Percentiles rank a stretch among this genome's conserved stretches.
phyloP scores from a whole-genome alignment of 495 filamentous ascomycete species.

The Aspergillus leporis region DNA sequence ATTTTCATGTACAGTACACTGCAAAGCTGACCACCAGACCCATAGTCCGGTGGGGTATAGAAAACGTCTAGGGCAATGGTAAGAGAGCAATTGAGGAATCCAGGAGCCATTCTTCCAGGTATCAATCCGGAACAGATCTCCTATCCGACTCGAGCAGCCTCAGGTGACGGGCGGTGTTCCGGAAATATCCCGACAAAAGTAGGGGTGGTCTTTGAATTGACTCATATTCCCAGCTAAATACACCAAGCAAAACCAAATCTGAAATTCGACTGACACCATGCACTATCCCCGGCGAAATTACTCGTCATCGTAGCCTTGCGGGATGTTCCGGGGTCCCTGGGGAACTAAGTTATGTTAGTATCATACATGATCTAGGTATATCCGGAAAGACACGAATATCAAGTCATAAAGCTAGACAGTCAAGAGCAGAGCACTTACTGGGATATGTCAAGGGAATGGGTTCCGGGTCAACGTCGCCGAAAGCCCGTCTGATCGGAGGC shows the following conservation, averaged over 20 bases:
- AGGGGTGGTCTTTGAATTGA: conserved; percentile 3
- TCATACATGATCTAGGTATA: not conserved
- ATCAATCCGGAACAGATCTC: not conserved
- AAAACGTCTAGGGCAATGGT: not conserved
- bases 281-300: conserved; percentile 21
- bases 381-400: not conserved
- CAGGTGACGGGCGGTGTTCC: not conserved
- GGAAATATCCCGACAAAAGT: not conserved
- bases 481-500: conserved; percentile 63
- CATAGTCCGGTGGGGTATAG: conserved; percentile 10
- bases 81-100: not conserved
- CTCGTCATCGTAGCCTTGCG: conserved; percentile 76
- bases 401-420: not conserved
- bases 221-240: conserved; percentile 23
- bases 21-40: conserved; percentile 8
- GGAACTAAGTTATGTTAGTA: conserved; percentile 59
- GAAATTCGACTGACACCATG: conserved; percentile 20
- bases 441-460: conserved; percentile 88
- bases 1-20: conserved; percentile 25
- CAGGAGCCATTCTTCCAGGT: not conserved
- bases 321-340: conserved; percentile 65
- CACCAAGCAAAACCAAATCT: conserved; percentile 22
- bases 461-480: conserved; percentile 71
- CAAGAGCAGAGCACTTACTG: conserved; percentile 55
- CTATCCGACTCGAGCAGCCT: not conserved